These are phyloP conservation scores for Saccharomycopsis crataegensis DNA, from an alignment of 1,139 yeast species.

Conservation along the genomic window DNA sequence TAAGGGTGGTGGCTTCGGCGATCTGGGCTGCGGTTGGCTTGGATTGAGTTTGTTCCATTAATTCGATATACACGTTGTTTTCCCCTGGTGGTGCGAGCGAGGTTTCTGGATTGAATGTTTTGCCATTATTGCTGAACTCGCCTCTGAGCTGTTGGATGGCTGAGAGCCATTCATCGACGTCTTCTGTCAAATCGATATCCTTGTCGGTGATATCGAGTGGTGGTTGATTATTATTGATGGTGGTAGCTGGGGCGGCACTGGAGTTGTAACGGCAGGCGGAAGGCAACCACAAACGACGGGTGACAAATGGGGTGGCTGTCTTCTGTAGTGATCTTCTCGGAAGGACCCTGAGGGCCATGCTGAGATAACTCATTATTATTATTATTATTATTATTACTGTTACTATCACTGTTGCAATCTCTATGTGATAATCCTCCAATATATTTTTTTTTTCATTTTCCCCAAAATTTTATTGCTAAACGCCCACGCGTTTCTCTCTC, in stretches of 20 bases:
- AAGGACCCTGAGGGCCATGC: too few species aligned
- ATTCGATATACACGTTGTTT: constrained; percentile 37
- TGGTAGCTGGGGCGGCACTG: too few species aligned
- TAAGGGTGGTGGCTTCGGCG: constrained; percentile 43
- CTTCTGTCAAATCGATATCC: constrained; percentile 36
- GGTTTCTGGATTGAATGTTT: constrained; percentile 28
- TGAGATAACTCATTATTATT: too few species aligned
- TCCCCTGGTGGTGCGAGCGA: constrained; percentile 31
- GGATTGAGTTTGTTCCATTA: constrained; percentile 33
- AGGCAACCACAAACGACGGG: not conserved
- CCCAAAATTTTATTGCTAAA: too few species aligned
- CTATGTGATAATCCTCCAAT: too few species aligned
- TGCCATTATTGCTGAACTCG: constrained; percentile 33
- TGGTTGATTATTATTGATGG: too few species aligned
- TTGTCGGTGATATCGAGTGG: not conserved
- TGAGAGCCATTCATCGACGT: constrained; percentile 59
- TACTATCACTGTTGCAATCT: too few species aligned
- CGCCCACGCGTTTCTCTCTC: too few species aligned
- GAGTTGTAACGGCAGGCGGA: not conserved
- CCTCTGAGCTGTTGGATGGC: constrained; percentile 51
- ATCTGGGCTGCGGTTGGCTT: constrained; percentile 57
- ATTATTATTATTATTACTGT: too few species aligned
- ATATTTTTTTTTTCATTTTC: too few species aligned
- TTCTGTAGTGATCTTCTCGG: too few species aligned
- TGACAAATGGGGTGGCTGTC: too few species aligned